Conservation (phyloP, 495 filamentous ascomycete species). For the Bathelium albidoporum region DNA sequence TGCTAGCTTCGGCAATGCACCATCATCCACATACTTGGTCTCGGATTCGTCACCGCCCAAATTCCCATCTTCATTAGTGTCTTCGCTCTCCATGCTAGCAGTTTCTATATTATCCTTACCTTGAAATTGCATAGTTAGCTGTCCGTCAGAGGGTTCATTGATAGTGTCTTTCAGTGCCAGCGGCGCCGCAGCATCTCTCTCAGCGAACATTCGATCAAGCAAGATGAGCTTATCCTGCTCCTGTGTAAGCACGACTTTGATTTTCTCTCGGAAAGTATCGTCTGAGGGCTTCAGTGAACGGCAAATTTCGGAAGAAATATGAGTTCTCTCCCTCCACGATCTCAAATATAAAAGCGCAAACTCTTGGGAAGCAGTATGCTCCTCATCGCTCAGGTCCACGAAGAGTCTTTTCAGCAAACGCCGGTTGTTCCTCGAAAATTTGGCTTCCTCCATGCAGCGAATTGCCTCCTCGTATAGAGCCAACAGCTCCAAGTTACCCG, state of each 20-base stretch:
- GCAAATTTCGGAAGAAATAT: background rate
- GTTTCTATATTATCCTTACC: background rate
- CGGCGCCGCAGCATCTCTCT: background rate
- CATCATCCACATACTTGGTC: background rate
- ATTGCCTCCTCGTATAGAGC: background rate
- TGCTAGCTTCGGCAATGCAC: background rate
- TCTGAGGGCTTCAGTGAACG: background rate
- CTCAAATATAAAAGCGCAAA: background rate
- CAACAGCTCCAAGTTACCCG: background rate
- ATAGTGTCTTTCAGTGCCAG: background rate
- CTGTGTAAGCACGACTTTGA: background rate
- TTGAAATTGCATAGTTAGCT: too few species aligned
- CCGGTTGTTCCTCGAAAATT: background rate
- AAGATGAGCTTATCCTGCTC: background rate
- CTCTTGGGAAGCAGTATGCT: background rate
- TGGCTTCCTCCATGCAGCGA: background rate
- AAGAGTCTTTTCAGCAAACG: background rate
- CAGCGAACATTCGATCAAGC: background rate
- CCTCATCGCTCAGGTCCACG: background rate
- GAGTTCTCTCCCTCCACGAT: background rate
- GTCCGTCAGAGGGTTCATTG: background rate
- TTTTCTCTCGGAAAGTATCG: background rate
- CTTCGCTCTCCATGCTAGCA: constrained; percentile 1
- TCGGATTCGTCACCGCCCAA: background rate
- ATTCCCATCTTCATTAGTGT: background rate